A percentile compares a stretch with the other conserved stretches of the same genome.
These are phyloP conservation scores for Trichophyton verrucosum DNA, from an alignment of 2,329 filamentous ascomycete genomes.

Conservation along the genomic window DNA sequence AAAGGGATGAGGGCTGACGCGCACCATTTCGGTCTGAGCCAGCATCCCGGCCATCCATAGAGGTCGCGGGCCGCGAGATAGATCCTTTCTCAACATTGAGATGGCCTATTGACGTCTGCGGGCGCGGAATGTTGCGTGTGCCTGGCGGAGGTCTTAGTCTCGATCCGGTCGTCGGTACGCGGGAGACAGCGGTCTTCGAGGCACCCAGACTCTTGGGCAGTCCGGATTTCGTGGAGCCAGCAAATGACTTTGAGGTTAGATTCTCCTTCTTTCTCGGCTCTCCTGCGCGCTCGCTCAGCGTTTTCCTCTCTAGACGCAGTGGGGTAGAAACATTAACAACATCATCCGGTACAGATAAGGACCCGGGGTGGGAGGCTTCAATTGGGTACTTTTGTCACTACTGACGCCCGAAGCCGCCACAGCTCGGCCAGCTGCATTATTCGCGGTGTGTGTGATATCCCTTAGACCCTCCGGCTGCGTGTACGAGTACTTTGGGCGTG, in stretches of 20 bases:
- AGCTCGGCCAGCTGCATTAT: constrained; percentile 35
- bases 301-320: not conserved
- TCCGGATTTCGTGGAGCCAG: not conserved
- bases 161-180: not conserved
- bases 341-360: not conserved
- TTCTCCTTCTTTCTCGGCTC: constrained; percentile 34
- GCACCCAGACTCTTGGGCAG: not conserved
- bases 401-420: not conserved
- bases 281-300: constrained; percentile 42
- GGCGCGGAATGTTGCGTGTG: constrained; percentile 31
- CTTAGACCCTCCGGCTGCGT: constrained; percentile 26
- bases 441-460: constrained; percentile 41
- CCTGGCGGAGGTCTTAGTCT: constrained; percentile 19
- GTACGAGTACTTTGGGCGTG: not conserved
- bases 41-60: constrained; percentile 31
- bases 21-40: constrained; percentile 43
- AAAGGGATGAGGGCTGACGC: constrained; percentile 23
- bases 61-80: constrained; percentile 30
- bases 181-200: not conserved
- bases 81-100: constrained; percentile 14
- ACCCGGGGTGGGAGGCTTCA: not conserved
- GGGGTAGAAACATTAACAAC: not conserved
- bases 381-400: not conserved
- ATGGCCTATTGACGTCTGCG: constrained; percentile 34
- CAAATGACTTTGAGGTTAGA: constrained; percentile 13